Evolutionary conservation across 2,329 filamentous ascomycete species (phyloP).

Genomic region (Cytospora mali): DNA sequence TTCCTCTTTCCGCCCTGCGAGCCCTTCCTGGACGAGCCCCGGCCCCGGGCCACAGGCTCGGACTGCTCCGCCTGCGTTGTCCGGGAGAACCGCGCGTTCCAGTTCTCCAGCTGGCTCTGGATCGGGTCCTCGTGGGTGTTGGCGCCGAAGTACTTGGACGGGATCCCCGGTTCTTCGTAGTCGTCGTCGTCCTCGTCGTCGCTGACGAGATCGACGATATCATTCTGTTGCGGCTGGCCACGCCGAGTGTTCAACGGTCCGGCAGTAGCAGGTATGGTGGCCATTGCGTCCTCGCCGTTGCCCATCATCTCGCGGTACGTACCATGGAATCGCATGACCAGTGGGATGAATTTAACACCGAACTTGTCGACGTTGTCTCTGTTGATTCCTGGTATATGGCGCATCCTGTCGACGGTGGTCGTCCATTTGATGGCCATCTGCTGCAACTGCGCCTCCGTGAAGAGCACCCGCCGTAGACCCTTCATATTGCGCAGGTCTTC

Average conservation of each 20-base stretch:
- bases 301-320: conserved; percentile 56
- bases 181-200: conserved; percentile 40
- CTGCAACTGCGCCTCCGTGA: conserved; percentile 69
- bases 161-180: conserved; percentile 37
- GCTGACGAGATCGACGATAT: conserved; percentile 60
- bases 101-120: conserved; percentile 32
- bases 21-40: conserved; percentile 24
- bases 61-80: conserved; percentile 30
- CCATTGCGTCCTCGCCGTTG: conserved; percentile 27
- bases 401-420: conserved; percentile 62
- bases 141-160: conserved; percentile 52
- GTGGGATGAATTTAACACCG: conserved; percentile 61
- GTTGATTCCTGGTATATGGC: conserved; percentile 64
- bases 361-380: conserved; percentile 62
- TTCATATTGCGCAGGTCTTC: conserved; percentile 63
- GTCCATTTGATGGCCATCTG: conserved; percentile 76
- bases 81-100: conserved; percentile 35
- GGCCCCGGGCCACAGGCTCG: conserved; percentile 31
- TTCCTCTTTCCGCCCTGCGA: conserved; percentile 24
- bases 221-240: conserved; percentile 36
- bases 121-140: conserved; percentile 15
- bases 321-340: conserved; percentile 54
- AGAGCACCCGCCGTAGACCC: conserved; percentile 60
- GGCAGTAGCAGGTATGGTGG: conserved; percentile 23
- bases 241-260: conserved; percentile 14